These are phyloP conservation scores for Aspergillus sclerotiicarbonarius DNA, from an alignment of 495 filamentous ascomycete genomes.

Conservation along the genomic window DNA sequence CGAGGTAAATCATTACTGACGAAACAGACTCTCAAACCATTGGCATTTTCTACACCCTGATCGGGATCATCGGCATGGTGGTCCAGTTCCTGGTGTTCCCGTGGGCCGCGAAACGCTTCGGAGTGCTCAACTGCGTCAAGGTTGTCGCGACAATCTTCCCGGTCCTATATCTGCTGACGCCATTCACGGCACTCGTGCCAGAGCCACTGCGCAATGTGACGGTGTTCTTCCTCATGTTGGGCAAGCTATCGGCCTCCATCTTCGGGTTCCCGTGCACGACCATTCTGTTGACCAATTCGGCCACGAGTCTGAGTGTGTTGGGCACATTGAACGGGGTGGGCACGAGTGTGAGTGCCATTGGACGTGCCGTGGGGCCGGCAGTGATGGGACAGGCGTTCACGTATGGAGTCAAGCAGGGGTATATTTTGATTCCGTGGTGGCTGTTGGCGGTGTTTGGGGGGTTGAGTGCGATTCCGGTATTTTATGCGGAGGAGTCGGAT, in stretches of 20 bases:
- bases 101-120: constrained; percentile 60
- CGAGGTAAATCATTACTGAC: not conserved
- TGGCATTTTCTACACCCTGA: constrained; percentile 72
- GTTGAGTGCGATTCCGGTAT: constrained; percentile 63
- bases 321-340: constrained; percentile 90
- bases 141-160: constrained; percentile 61
- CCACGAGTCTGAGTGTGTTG: constrained; percentile 66
- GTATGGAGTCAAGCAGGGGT: constrained; percentile 66
- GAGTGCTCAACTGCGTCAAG: constrained; percentile 68
- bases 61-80: constrained; percentile 67
- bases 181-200: constrained; percentile 66
- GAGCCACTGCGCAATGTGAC: constrained; percentile 36
- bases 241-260: constrained; percentile 68
- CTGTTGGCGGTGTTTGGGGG: constrained; percentile 56
- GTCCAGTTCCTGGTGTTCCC: constrained; percentile 83
- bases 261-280: constrained; percentile 85
- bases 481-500: constrained; percentile 71
- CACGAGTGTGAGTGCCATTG: constrained; percentile 73
- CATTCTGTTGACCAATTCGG: constrained; percentile 89
- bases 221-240: constrained; percentile 48
- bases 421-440: constrained; percentile 80
- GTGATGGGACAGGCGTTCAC: constrained; percentile 64
- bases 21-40: constrained; percentile 60
- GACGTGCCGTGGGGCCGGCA: constrained; percentile 74
- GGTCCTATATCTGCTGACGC: constrained; percentile 67